These are phyloP conservation scores for Ajuga chamaepitys DNA, from an alignment of 257 asterid genomes.

Conservation along the genomic window DNA sequence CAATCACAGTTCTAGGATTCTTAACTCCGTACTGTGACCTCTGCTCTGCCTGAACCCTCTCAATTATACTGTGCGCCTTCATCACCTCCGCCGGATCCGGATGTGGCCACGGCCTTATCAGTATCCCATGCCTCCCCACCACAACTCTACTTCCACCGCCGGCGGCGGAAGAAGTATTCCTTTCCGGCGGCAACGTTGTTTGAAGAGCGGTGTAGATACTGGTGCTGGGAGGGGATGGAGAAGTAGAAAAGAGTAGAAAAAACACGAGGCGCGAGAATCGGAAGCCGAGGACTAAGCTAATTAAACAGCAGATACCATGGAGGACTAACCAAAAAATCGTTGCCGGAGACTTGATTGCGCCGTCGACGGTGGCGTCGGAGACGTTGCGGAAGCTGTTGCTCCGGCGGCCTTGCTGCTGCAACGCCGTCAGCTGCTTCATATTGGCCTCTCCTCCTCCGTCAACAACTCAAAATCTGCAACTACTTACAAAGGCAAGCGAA, in stretches of 20 bases:
- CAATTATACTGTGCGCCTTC: slow-evolving; percentile 81
- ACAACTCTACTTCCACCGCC: slow-evolving; percentile 59
- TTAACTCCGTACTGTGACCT: slow-evolving; percentile 74
- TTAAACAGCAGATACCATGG: slow-evolving; percentile 77
- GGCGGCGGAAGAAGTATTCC: slow-evolving; percentile 23
- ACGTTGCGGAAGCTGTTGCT: slow-evolving; percentile 65
- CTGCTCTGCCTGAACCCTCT: slow-evolving; percentile 89
- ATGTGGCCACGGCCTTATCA: slow-evolving; percentile 98
- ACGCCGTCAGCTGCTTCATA: slow-evolving; percentile 76
- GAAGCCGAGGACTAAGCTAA: slow-evolving; percentile 85
- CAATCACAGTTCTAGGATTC: slow-evolving; percentile 68
- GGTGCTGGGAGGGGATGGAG: slow-evolving; percentile 35
- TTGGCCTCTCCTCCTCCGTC: not conserved
- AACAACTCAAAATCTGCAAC: slow-evolving; percentile 14
- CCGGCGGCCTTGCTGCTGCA: slow-evolving; percentile 88
- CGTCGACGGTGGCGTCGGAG: slow-evolving; percentile 60
- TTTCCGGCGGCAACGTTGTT: slow-evolving; percentile 18
- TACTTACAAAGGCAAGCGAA: slow-evolving; percentile 4
- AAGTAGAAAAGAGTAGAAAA: slow-evolving; percentile 51
- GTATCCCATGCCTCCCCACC: slow-evolving; percentile 94
- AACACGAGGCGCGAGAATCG: slow-evolving; percentile 87
- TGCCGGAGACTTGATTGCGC: slow-evolving; percentile 64
- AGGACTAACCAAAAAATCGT: slow-evolving; percentile 68
- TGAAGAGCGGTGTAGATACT: slow-evolving; percentile 35
- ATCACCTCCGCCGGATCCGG: slow-evolving; percentile 92